A percentile compares a stretch with the other conserved stretches of the same genome.
These are phyloP conservation scores for Leishmania tropica DNA, from an alignment of 208 protist species.

Conservation along the genomic window DNA sequence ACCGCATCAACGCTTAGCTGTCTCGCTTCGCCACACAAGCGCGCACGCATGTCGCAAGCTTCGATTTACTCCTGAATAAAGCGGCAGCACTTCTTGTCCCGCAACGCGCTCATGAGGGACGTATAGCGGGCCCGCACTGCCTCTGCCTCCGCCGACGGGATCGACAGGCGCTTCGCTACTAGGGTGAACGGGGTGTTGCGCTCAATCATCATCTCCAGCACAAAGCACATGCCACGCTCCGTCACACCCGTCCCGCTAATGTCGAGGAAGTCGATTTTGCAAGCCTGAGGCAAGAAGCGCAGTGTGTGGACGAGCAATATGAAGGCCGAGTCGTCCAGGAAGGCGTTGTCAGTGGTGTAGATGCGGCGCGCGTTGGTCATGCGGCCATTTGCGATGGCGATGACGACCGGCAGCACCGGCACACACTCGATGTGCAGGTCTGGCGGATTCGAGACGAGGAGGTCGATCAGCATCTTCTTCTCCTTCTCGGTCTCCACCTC, in stretches of 20 bases:
- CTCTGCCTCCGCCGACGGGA: slow-evolving; percentile 29
- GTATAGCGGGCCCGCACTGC: slow-evolving; percentile 26
- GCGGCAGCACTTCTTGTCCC: slow-evolving; percentile 36
- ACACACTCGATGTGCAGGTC: slow-evolving; percentile 69
- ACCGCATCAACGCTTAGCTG: not conserved
- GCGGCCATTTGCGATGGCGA: slow-evolving; percentile 78
- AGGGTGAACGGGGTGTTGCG: slow-evolving; percentile 68
- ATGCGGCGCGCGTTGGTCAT: slow-evolving; percentile 68
- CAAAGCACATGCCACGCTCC: slow-evolving; percentile 76
- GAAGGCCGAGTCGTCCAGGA: slow-evolving; percentile 65
- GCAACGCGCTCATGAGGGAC: slow-evolving; percentile 22
- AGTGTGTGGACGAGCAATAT: slow-evolving; percentile 85
- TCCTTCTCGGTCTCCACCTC: slow-evolving; percentile 71
- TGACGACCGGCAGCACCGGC: slow-evolving; percentile 71
- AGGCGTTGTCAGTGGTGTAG: slow-evolving; percentile 54
- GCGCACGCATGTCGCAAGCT: not conserved
- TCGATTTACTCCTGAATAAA: slow-evolving; percentile 24
- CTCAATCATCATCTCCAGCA: slow-evolving; percentile 83
- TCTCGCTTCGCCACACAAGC: not conserved
- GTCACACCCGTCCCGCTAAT: slow-evolving; percentile 81
- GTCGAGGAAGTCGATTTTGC: slow-evolving; percentile 77
- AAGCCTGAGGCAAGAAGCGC: slow-evolving; percentile 72
- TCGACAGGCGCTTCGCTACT: slow-evolving; percentile 48
- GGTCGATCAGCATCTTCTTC: slow-evolving; percentile 58
- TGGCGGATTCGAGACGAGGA: slow-evolving; percentile 63